Evolutionary conservation across 768 basidiomycete species (phyloP).

Genomic region (Rhizopogon vesiculosus): DNA sequence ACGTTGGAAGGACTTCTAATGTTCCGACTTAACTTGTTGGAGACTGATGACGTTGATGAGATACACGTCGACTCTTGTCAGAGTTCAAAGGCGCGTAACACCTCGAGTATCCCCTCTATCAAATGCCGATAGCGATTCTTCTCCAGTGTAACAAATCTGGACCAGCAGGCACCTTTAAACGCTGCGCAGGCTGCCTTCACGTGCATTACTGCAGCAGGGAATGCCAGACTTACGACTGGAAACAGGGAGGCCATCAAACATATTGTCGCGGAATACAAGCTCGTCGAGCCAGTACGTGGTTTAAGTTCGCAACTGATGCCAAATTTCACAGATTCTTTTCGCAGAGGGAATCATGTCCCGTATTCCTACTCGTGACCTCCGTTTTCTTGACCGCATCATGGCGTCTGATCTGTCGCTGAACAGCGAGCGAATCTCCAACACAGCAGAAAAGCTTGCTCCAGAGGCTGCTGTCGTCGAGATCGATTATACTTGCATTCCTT

Average conservation of each 20-base stretch:
- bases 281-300: slow-evolving; percentile 17
- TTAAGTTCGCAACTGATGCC: background rate
- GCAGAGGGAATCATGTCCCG: slow-evolving; percentile 17
- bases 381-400: slow-evolving; percentile 21
- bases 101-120: background rate
- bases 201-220: slow-evolving; percentile 27
- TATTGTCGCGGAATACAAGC: slow-evolving; percentile 23
- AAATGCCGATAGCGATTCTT: background rate
- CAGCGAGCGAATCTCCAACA: slow-evolving; percentile 13
- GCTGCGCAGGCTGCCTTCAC: slow-evolving; percentile 22
- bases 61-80: slow-evolving; percentile 20
- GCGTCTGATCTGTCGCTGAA: slow-evolving; percentile 12
- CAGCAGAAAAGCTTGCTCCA: background rate
- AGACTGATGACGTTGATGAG: slow-evolving; percentile 2
- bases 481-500: slow-evolving; percentile 18
- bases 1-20: slow-evolving; percentile 16
- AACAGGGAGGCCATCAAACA: slow-evolving; percentile 19
- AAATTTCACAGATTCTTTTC: background rate
- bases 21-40: slow-evolving; percentile 10
- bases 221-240: slow-evolving; percentile 27
- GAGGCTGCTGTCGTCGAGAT: slow-evolving; percentile 20
- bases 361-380: slow-evolving; percentile 17
- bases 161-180: slow-evolving; percentile 21
- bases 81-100: slow-evolving; percentile 14
- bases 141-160: slow-evolving; percentile 21